phyloP scores from a whole-genome alignment of 371 early-diverging fungal species.

The Mucor plumbeus region DNA sequence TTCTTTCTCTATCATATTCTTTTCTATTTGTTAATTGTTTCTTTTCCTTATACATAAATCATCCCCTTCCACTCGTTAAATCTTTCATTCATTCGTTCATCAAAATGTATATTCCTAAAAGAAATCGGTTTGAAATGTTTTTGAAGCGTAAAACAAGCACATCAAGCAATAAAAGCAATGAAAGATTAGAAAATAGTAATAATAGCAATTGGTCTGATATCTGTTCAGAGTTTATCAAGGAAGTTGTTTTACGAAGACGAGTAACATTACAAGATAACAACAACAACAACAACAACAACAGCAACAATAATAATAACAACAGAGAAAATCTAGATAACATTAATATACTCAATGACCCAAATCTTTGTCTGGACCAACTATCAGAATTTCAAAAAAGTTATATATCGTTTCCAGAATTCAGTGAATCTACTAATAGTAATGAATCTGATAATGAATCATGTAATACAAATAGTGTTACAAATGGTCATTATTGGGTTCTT shows the following conservation, averaged over 20 bases:
- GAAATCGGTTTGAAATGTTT: slow-evolving; percentile 14
- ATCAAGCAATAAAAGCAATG: background rate
- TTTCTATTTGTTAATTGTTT: background rate
- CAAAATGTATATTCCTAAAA: slow-evolving; percentile 19
- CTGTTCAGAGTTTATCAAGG: slow-evolving; percentile 22
- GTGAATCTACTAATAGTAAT: slow-evolving; percentile 18
- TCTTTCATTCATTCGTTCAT: background rate
- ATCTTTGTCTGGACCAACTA: slow-evolving; percentile 19
- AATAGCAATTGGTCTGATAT: slow-evolving; percentile 23
- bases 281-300: background rate
- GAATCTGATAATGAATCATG: slow-evolving; percentile 10
- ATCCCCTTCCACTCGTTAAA: slow-evolving; percentile 5
- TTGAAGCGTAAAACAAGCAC: slow-evolving; percentile 2
- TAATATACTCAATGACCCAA: slow-evolving; percentile 4
- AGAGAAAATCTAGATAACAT: background rate
- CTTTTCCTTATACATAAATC: background rate
- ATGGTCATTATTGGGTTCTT: slow-evolving; percentile 7
- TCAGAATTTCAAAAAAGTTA: slow-evolving; percentile 37
- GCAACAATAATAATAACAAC: background rate
- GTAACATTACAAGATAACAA: background rate
- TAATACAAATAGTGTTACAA: background rate
- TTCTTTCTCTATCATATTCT: background rate
- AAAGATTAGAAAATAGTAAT: background rate
- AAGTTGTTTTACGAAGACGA: slow-evolving; percentile 10
- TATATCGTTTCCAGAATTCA: slow-evolving; percentile 33